A percentile compares a stretch with the other conserved stretches of the same genome.
Conservation (phyloP, 768 basidiomycete genomes). For the Mycena amicta region DNA sequence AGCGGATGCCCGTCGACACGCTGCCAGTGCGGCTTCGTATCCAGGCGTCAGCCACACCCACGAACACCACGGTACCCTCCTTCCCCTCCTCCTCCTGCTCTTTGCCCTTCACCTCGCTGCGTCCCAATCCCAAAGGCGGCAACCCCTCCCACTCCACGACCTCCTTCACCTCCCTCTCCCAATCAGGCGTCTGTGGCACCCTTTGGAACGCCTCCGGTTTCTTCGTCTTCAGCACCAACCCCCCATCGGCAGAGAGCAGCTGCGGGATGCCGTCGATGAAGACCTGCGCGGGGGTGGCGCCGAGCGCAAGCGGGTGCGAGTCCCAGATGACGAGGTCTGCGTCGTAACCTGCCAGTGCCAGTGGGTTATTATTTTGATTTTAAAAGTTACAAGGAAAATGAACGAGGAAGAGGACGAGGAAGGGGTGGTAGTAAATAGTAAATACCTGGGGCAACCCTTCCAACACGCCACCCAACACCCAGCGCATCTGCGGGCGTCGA, state of each 20-base stretch:
- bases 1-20: background rate
- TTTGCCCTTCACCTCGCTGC: background rate
- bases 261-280: constrained; percentile 86
- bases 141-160: constrained; percentile 67
- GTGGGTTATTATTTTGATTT: background rate
- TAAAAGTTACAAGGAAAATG: background rate
- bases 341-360: background rate
- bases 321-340: constrained; percentile 66
- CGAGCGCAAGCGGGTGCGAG: constrained; percentile 74
- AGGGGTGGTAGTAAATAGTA: too few relatives aligned
- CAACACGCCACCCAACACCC: constrained; percentile 71
- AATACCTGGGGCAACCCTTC: constrained; percentile 60
- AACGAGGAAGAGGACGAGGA: constrained; percentile 44
- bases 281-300: constrained; percentile 80
- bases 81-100: background rate
- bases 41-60: background rate
- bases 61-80: constrained; percentile 11
- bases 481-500: constrained; percentile 63
- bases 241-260: constrained; percentile 31
- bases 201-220: constrained; percentile 56
- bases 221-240: background rate
- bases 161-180: constrained; percentile 58
- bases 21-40: background rate
- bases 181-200: constrained; percentile 58
- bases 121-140: constrained; percentile 46